Evolutionary conservation across 192 early-diverging fungal genomes (phyloP).

Genomic region (Podila verticillata): DNA sequence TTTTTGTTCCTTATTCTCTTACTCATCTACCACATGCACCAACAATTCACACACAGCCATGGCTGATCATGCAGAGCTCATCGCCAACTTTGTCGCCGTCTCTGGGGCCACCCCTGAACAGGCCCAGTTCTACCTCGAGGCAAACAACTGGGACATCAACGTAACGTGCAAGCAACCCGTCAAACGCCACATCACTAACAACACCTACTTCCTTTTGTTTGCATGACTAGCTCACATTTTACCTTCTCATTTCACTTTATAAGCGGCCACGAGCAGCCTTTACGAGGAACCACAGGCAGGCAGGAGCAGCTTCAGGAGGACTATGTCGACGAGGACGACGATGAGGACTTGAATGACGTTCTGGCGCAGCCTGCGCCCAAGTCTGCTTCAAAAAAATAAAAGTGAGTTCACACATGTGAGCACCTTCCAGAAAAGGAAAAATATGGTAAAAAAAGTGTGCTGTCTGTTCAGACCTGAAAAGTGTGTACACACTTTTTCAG

Average conservation of each 20-base stretch:
- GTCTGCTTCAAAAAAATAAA: too few species aligned
- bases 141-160: constrained; percentile 82
- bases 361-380: too few species aligned
- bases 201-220: too few species aligned
- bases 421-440: too few species aligned
- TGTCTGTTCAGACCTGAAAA: too few species aligned
- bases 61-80: constrained; percentile 62
- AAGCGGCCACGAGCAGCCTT: constrained; percentile 74
- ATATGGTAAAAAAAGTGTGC: too few species aligned
- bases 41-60: too few species aligned
- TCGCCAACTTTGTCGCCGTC: constrained; percentile 67
- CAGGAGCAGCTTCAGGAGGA: not conserved
- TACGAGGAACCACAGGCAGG: constrained; percentile 61
- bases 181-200: too few species aligned
- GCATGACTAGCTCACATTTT: too few species aligned
- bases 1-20: not conserved
- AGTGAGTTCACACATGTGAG: too few species aligned
- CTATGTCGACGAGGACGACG: constrained; percentile 54
- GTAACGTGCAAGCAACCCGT: constrained; percentile 47
- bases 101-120: constrained; percentile 63
- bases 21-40: not conserved
- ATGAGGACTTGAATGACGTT: constrained; percentile 56
- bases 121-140: constrained; percentile 79
- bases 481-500: too few species aligned
- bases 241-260: too few species aligned